A percentile compares a stretch with the other conserved stretches of the same genome.
phyloP scores from a whole-genome alignment of 495 filamentous ascomycete species.

The Trichoderma parareesei region DNA sequence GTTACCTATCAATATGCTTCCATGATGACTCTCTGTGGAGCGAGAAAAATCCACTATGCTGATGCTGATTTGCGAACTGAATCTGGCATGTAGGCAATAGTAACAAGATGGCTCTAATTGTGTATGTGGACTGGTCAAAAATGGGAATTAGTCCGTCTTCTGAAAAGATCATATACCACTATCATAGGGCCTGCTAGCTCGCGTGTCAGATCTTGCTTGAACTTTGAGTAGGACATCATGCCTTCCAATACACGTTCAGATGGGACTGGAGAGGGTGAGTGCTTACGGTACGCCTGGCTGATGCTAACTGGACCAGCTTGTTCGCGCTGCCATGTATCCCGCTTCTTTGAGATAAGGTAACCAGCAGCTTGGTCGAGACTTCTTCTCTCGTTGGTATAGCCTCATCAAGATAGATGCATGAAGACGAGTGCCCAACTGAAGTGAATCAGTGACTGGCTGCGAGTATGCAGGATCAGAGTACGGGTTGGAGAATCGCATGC shows the following conservation, averaged over 20 bases:
- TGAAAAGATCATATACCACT: background rate
- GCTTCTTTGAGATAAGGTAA: no score
- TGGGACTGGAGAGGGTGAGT: background rate
- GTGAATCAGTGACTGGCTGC: no score
- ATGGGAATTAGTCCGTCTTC: no score
- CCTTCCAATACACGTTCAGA: background rate
- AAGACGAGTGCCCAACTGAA: no score
- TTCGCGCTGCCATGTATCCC: background rate
- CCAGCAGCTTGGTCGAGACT: background rate
- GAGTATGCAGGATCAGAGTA: no score
- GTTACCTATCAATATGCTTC: background rate
- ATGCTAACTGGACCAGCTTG: background rate
- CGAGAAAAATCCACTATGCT: no score
- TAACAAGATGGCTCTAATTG: no score
- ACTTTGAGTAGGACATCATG: background rate
- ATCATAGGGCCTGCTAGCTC: background rate
- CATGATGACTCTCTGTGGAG: background rate
- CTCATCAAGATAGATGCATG: no score
- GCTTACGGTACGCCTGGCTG: background rate
- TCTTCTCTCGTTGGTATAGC: background rate
- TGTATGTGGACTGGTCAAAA: no score
- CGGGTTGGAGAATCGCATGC: no score
- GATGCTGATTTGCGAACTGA: no score
- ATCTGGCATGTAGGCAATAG: no score
- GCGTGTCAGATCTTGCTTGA: background rate